Percentiles rank a stretch among this genome's conserved stretches.
These are phyloP conservation scores for Diplogelasinospora grovesii DNA, from an alignment of 495 filamentous ascomycete species.

Conservation along the genomic window DNA sequence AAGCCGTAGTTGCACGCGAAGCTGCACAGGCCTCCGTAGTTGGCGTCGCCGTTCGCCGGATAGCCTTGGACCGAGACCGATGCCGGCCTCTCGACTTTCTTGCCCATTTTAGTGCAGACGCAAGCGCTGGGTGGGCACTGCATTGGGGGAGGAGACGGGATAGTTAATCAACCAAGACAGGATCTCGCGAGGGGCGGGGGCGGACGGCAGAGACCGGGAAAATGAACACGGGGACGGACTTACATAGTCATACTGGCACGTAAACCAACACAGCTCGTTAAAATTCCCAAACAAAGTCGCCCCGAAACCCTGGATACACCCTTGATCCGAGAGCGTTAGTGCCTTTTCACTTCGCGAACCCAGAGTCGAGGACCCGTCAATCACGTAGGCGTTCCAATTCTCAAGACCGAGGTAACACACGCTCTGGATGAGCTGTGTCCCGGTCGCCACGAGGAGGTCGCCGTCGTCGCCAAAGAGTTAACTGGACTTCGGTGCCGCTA, in stretches of 20 bases:
- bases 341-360: too few species aligned
- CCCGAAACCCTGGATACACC: too few species aligned
- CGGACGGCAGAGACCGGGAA: too few species aligned
- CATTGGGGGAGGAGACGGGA: too few species aligned
- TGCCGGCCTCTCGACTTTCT: not conserved
- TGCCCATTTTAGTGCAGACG: not conserved
- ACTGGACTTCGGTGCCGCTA: conserved; percentile 44
- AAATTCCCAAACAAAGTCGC: too few species aligned
- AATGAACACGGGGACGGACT: too few species aligned
- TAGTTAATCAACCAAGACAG: too few species aligned
- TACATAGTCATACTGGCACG: conserved; percentile 6
- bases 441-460: not conserved
- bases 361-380: too few species aligned
- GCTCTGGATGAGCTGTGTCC: conserved; percentile 1
- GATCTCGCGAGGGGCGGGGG: too few species aligned
- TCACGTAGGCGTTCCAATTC: conserved; percentile 11
- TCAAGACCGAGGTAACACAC: conserved; percentile 1
- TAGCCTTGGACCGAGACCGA: not conserved
- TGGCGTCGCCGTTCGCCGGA: not conserved
- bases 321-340: too few species aligned
- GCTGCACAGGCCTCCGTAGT: not conserved
- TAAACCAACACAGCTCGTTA: conserved; percentile 1
- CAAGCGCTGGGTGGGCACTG: not conserved
- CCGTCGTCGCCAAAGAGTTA: too few species aligned
- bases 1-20: not conserved